phyloP scores from a whole-genome alignment of 805 yeast genomes.

The Torulaspora delbrueckii region DNA sequence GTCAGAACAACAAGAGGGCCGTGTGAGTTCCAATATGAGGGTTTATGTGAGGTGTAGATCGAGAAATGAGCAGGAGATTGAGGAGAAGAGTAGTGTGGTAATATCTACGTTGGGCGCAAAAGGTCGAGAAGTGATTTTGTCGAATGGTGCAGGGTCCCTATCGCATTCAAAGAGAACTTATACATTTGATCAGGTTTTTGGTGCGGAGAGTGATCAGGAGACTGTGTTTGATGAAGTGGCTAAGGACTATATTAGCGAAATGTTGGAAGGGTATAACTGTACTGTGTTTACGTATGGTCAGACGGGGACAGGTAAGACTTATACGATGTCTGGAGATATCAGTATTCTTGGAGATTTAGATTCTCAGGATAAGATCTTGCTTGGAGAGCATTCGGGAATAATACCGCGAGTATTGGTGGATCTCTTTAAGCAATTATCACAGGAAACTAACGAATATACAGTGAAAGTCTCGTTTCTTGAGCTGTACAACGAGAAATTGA shows the following conservation, averaged over 20 bases:
- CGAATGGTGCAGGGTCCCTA: slow-evolving; percentile 22
- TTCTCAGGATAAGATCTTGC: slow-evolving; percentile 24
- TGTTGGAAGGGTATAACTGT: slow-evolving; percentile 68
- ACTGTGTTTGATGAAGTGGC: slow-evolving; percentile 63
- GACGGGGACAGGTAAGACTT: slow-evolving; percentile 83
- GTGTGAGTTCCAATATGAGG: slow-evolving; percentile 38
- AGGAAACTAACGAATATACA: slow-evolving; percentile 46
- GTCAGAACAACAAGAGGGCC: neutral
- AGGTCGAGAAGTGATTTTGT: slow-evolving; percentile 44
- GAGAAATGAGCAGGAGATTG: slow-evolving; percentile 49
- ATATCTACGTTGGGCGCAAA: slow-evolving; percentile 45
- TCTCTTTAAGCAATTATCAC: slow-evolving; percentile 48
- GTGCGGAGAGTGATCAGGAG: slow-evolving; percentile 73
- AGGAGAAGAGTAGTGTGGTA: slow-evolving; percentile 52
- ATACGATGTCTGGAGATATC: slow-evolving; percentile 68
- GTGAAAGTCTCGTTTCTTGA: slow-evolving; percentile 74
- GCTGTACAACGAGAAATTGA: slow-evolving; percentile 74
- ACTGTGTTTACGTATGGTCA: slow-evolving; percentile 84
- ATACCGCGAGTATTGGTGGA: slow-evolving; percentile 55
- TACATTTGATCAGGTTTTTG: slow-evolving; percentile 72
- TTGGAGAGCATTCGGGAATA: slow-evolving; percentile 51
- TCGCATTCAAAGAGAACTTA: slow-evolving; percentile 46
- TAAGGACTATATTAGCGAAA: slow-evolving; percentile 51
- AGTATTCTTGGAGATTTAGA: slow-evolving; percentile 36
- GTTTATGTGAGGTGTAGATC: slow-evolving; percentile 57